A percentile compares a stretch with the other conserved stretches of the same genome.
phyloP scores from a whole-genome alignment of 768 basidiomycete species.

The Leucocoprinus sp. region DNA sequence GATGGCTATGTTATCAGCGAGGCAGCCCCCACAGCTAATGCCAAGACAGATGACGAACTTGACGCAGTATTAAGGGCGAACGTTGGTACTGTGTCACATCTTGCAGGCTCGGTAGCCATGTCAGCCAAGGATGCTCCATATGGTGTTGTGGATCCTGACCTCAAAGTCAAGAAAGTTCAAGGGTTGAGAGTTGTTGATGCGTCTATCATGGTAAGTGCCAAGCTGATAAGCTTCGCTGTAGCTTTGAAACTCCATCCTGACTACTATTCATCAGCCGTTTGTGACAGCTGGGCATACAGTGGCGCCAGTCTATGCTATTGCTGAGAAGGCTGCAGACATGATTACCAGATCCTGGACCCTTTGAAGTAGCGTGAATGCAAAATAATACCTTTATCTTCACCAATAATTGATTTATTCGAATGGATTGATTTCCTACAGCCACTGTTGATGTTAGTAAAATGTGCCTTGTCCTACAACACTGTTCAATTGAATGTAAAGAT shows the following conservation, averaged over 20 bases:
- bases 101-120: conserved; percentile 10
- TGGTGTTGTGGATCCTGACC: conserved; percentile 13
- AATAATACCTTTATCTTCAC: too few species aligned
- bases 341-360: background rate
- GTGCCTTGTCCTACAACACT: too few species aligned
- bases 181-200: conserved; percentile 13
- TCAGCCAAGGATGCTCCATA: conserved; percentile 7
- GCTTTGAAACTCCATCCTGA: too few species aligned
- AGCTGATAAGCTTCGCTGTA: background rate
- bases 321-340: conserved; percentile 16
- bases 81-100: background rate
- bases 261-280: conserved; percentile 11
- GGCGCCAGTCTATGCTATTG: conserved; percentile 20
- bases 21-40: background rate
- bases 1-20: conserved; percentile 1
- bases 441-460: too few species aligned
- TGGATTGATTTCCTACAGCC: too few species aligned
- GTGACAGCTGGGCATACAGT: conserved; percentile 21
- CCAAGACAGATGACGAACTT: background rate
- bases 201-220: conserved; percentile 11
- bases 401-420: too few species aligned
- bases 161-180: conserved; percentile 10
- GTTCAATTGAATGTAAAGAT: too few species aligned
- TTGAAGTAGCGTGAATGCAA: too few species aligned
- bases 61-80: conserved; percentile 3